Base-by-base conservation (phyloP, 1,139 yeast species). In the Kodamaea sp. region DNA sequence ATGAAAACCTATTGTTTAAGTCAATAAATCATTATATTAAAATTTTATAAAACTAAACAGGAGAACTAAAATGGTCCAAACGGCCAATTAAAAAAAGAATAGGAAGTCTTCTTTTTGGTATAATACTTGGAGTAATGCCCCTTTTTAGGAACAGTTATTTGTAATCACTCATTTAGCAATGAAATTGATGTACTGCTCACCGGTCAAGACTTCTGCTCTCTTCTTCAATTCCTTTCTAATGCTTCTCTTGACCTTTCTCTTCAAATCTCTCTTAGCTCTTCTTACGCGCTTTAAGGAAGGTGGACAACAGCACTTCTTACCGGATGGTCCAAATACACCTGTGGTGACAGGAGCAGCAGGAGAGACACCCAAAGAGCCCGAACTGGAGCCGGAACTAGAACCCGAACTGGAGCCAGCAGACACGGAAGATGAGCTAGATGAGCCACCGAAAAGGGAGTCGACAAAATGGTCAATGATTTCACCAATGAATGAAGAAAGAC, bases 231-330 rank as follows among this genome's bases (percentile, higher is more conserved):
- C 47, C 28, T 46, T 45, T 43, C 48, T 51, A 31, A 57, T 41
- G 6, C 53, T 43, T 35, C 53, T 46, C 40, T 46, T 51, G 34
- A 55, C 39, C 32, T 47, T 49, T 38, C 43, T 50, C 38, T 40
- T 51, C 42, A 55, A 42, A 6, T 46, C 47, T 43, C 53, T 49
- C 47, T 45, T 50, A 41, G 47, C 42, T n/a, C 50, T 47, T 44
- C 57, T 49, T 46, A 48, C 46, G 36, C 47, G 38, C 36, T 42
- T 49, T 27, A 35, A 31, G 11, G 43, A 32, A 11, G 48, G 48
- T 34, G 39, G 52, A 41, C 57, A 51, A 44, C 61, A 54, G 40
- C 57, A 50, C 45, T 44, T 42, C 36, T 44, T 38, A 23, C 47
- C 45, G 10, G 45, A 39, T n/a, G 45, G 24, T 27, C 48, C 47